phyloP scores from a whole-genome alignment of 805 yeast species.

The Phaffomyces thermotolerans region DNA sequence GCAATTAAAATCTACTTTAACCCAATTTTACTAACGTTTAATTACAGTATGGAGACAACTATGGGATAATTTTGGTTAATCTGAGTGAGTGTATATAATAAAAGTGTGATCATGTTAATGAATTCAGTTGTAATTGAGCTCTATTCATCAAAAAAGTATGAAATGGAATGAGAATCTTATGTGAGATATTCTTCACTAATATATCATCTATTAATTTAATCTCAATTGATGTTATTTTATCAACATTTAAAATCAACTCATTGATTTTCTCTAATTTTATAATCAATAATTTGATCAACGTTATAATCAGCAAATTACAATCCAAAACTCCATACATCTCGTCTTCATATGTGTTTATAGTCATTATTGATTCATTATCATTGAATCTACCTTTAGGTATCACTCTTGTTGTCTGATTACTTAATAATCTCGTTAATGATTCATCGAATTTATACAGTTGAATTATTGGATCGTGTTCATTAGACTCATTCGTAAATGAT shows the following conservation, averaged over 20 bases:
- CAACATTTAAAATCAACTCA: conserved; percentile 2
- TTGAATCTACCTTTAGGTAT: too few species aligned
- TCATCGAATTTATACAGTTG: conserved; percentile 23
- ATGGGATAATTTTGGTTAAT: conserved; percentile 14
- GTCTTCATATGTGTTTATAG: neutral
- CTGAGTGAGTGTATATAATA: neutral
- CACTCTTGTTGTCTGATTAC: conserved; percentile 1
- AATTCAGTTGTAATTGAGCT: conserved; percentile 3
- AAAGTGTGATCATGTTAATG: neutral
- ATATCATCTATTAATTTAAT: neutral
- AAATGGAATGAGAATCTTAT: conserved; percentile 16
- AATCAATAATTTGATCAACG: conserved; percentile 14
- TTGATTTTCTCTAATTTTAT: conserved; percentile 10
- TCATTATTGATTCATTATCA: too few species aligned
- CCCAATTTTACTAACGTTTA: neutral
- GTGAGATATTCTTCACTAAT: conserved; percentile 12
- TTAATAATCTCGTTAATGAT: conserved; percentile 19
- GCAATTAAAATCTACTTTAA: neutral
- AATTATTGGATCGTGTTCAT: conserved; percentile 12
- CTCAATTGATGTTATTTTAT: neutral
- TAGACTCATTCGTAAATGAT: neutral
- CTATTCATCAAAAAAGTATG: conserved; percentile 11
- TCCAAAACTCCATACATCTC: conserved; percentile 6
- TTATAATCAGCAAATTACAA: conserved; percentile 12
- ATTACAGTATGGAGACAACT: conserved; percentile 16